Evolutionary conservation across 2,329 filamentous ascomycete species (phyloP).

Genomic region (Keithomyces neogunnii): DNA sequence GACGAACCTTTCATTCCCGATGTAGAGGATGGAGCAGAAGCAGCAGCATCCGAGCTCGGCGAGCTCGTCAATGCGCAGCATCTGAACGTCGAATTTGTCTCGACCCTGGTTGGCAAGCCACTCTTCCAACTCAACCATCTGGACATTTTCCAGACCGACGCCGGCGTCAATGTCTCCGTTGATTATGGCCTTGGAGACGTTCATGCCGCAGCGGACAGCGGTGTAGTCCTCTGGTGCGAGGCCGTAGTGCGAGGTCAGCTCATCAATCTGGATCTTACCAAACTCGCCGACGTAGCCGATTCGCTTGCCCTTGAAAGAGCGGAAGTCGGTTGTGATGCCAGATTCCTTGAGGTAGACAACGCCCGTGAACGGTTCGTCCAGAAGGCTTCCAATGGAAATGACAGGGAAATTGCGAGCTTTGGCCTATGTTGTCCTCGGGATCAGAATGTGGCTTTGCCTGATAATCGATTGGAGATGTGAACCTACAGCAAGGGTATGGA

Average conservation of each 20-base stretch:
- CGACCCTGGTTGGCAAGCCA: constrained; percentile 60
- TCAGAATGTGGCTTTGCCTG: too few species aligned
- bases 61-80: constrained; percentile 74
- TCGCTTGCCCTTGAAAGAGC: constrained; percentile 63
- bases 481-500: constrained; percentile 64
- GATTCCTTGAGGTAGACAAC: constrained; percentile 68
- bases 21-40: constrained; percentile 77
- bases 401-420: constrained; percentile 70
- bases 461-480: neutral
- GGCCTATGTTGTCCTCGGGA: constrained; percentile 35
- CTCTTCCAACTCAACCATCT: constrained; percentile 75
- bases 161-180: constrained; percentile 65
- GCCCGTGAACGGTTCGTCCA: constrained; percentile 74
- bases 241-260: constrained; percentile 69
- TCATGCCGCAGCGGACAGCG: constrained; percentile 72
- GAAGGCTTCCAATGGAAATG: constrained; percentile 62
- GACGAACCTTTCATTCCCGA: constrained; percentile 66
- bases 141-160: constrained; percentile 70
- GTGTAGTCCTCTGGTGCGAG: constrained; percentile 68
- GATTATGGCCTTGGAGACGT: constrained; percentile 70
- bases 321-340: constrained; percentile 68
- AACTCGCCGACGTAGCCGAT: constrained; percentile 78
- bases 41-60: constrained; percentile 75
- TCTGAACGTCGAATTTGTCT: constrained; percentile 60
- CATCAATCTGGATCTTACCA: constrained; percentile 77